A percentile compares a stretch with the other conserved stretches of the same genome.
Conservation (phyloP, 805 yeast genomes). For the Ogataea wickerhamii region DNA sequence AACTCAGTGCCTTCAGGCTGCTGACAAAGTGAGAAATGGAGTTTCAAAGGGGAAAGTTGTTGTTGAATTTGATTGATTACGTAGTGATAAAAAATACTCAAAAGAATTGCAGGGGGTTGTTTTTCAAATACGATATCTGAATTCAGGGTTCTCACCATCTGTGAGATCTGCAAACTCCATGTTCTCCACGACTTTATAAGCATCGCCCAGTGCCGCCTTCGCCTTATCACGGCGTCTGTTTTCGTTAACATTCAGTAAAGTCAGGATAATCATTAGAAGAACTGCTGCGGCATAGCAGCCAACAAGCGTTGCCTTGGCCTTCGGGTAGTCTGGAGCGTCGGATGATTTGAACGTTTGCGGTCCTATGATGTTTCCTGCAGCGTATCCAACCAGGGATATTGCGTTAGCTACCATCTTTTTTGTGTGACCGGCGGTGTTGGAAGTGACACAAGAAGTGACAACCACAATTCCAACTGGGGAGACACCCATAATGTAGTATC, state of each 20-base stretch:
- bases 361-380: conserved; percentile 62
- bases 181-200: conserved; percentile 10
- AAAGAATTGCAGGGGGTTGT: too few relatives aligned
- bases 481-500: conserved; percentile 2
- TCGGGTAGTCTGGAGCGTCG: conserved; percentile 51
- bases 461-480: conserved; percentile 4
- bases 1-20: conserved; percentile 46
- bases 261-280: conserved; percentile 9
- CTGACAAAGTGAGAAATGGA: conserved; percentile 43
- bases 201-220: conserved; percentile 19
- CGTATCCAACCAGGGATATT: conserved; percentile 53
- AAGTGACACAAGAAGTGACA: conserved; percentile 4
- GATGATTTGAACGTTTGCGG: conserved; percentile 58
- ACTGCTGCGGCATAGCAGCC: conserved; percentile 29
- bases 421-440: conserved; percentile 47
- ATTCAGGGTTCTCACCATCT: conserved; percentile 47
- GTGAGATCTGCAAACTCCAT: conserved; percentile 49
- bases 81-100: too few relatives aligned
- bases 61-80: conserved; percentile 25
- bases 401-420: conserved; percentile 56
- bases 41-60: conserved; percentile 67
- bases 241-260: conserved; percentile 28
- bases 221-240: conserved; percentile 36
- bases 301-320: conserved; percentile 51
- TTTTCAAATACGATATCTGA: too few relatives aligned